Percentiles rank a stretch among this genome's conserved stretches.
Conservation (phyloP, 441 rosid genomes). For the Iberis amara region DNA sequence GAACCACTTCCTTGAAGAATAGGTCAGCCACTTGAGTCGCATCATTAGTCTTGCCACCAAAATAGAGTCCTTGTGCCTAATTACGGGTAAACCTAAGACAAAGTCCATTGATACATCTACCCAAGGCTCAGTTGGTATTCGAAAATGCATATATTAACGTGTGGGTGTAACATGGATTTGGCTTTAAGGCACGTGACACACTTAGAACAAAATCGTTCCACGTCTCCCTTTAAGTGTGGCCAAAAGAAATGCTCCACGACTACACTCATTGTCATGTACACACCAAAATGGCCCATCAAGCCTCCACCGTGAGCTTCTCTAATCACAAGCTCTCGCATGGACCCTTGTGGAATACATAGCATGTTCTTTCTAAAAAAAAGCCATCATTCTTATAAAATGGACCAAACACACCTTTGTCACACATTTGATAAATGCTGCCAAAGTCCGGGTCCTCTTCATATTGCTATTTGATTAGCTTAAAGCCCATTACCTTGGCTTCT, state of each 20-base stretch:
- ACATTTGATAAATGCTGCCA: not conserved
- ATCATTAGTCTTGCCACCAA: too few species aligned
- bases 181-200: too few species aligned
- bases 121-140: too few species aligned
- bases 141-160: too few species aligned
- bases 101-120: too few species aligned
- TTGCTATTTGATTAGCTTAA: not conserved
- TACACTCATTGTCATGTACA: not conserved
- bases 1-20: too few species aligned
- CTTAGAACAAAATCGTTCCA: too few species aligned
- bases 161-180: too few species aligned
- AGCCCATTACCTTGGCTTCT: not conserved
- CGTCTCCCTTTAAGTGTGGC: not conserved
- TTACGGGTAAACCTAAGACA: too few species aligned
- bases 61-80: too few species aligned
- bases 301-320: not conserved
- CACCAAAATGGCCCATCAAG: not conserved
- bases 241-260: not conserved
- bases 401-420: not conserved
- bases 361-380: too few species aligned
- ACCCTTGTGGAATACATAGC: not conserved
- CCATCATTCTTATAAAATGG: not conserved
- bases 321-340: not conserved
- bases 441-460: not conserved
- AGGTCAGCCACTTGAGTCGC: too few species aligned